Conservation (phyloP, 2,329 filamentous ascomycete genomes). For the Fusarium sublunatum region DNA sequence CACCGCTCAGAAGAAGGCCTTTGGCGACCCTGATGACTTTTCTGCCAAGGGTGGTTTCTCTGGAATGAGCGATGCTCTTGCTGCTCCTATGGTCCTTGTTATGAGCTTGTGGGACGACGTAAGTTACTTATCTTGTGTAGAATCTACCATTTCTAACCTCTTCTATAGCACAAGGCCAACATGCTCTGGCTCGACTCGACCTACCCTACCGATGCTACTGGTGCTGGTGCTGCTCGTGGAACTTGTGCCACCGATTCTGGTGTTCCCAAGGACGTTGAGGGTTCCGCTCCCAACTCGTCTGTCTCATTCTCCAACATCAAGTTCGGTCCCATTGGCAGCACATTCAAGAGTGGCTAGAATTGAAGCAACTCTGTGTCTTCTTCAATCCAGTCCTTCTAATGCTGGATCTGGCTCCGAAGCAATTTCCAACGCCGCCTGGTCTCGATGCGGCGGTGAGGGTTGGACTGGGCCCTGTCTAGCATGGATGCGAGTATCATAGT, state of each 20-base stretch:
- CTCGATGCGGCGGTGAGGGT: conserved; percentile 57
- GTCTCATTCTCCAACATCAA: conserved; percentile 71
- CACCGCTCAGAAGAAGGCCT: conserved; percentile 65
- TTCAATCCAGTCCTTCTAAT: background rate
- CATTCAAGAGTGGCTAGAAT: conserved; percentile 50
- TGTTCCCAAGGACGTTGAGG: conserved; percentile 61
- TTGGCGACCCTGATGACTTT: conserved; percentile 67
- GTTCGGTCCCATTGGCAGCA: conserved; percentile 66
- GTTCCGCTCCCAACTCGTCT: conserved; percentile 58
- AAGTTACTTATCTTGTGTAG: conserved; percentile 25
- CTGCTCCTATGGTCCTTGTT: conserved; percentile 60
- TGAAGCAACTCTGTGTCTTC: conserved; percentile 4
- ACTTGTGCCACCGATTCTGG: conserved; percentile 65
- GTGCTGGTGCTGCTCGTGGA: conserved; percentile 64
- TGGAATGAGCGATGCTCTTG: conserved; percentile 63
- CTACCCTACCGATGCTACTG: conserved; percentile 64
- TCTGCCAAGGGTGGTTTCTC: conserved; percentile 66
- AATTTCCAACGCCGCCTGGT: conserved; percentile 4
- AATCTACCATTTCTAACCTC: conserved; percentile 9
- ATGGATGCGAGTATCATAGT: too few species aligned
- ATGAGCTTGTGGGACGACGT: conserved; percentile 70
- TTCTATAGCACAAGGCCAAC: conserved; percentile 63
- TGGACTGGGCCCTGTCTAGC: conserved; percentile 49
- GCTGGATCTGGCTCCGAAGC: conserved; percentile 1
- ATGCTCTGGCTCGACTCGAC: conserved; percentile 81